Evolutionary conservation across 2,329 filamentous ascomycete genomes (phyloP), one percentile per base, ranked within the genome.

Genomic region (Cladophialophora carrionii): DNA sequence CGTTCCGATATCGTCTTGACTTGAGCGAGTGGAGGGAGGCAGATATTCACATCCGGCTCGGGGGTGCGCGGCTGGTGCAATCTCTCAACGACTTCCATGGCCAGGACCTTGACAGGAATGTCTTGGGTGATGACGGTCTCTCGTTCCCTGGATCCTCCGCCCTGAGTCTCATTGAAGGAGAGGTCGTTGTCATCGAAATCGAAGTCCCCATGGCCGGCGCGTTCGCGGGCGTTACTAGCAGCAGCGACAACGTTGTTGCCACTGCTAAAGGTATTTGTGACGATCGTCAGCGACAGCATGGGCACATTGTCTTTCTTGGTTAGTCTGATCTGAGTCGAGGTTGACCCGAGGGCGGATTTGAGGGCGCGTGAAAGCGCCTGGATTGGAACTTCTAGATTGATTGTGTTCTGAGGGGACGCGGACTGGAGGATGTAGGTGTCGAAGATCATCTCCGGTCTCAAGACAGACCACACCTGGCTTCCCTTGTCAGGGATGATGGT

Each of bases 351-450:
- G 52, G 94, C 94, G 41, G 93, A 97, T 73, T 89, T 92, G 64
- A 99, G 87, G n/a, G 95, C 95, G 65, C 93, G 89, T 73, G 95
- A 91, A 24, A 99, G 87, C 1, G 91, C 89, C 14, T 87, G 85
- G n/a, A 98, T 87, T 29, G 95, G 92, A 1, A 99, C 86, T 79
- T 99, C 95, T 69, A 99, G 88, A 78, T 99, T 97, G 79, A 99
- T 97, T 60, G 92, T 91, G 78, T 96, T 96, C 77, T 87, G 83
- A 46, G 82, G 82, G 55, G 92, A 89, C 57, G 90, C 90, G 57
- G 93, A 96, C 76, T 96, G 90, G 71, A 98, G 88, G 61, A 87
- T 86, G 80, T 96, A 96, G 70, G 75, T 92, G 85, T 96, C 91
- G 77, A 99, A 98, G 73, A 99, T 92, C 71, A 92, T 88, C 74